Base-by-base conservation (phyloP, 441 rosid genomes). In the Adansonia gregorii region DNA sequence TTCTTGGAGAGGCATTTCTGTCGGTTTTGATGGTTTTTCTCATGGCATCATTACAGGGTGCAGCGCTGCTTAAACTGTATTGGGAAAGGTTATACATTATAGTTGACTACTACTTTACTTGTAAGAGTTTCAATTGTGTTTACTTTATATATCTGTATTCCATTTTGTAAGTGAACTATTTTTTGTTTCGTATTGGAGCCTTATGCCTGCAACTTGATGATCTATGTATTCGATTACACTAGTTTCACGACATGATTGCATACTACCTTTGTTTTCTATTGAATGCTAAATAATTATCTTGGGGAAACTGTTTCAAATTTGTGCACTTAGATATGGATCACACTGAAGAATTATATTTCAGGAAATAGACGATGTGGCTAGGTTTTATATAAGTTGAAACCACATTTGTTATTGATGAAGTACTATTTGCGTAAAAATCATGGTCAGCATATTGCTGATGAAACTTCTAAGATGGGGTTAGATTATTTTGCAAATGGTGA, bases 11-110 rank as follows among this genome's bases (percentile, higher is more conserved):
- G 17, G 58, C 43, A 35, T 48, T 63, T 72, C 19, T 39, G 17
- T 46, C 51, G 43, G 48, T 72, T 51, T 41, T 58, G 65, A 49
- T 45, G 63, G 8, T 12, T 69, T 75, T 72, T 41, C 17, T 11
- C 10, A 12, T 54, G 27, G 31, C n/a, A n/a, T 51, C 24, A 15
- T 84, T 85, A 72, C 88, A 92, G 97, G 88, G 84, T 93, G 61
- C 97, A 93, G 72, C 86, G 87, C 45, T 94, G 97, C 85, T 88
- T 94, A 46, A 94, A 91, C 84, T 94, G 95, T 76, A 58, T 89
- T 56, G 97, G 95, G n/a, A 91, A 86, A 81, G 91, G 85, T 64
- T 89, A 35, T 35, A 35, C 39, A 1, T 35, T 35, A 85, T 51
- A 17, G 43, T 75, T 87, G 82, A 88, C 35, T 54, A 84, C 51